Conservation (phyloP, 345 rosid species). For the Melastoma malabathricum region DNA sequence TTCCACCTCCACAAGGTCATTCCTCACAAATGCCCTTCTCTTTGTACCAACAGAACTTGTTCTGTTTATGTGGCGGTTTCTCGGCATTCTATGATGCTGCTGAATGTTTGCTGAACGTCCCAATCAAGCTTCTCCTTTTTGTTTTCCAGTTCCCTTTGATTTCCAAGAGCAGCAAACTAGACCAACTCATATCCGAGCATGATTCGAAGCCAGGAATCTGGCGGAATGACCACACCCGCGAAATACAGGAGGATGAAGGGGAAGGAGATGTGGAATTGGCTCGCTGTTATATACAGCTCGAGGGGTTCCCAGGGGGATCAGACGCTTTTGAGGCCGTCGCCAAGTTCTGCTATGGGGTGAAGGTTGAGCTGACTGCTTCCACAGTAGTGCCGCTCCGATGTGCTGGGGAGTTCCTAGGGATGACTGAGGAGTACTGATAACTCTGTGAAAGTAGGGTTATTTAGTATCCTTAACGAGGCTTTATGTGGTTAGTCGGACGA, state of each 20-base stretch:
- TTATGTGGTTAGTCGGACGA: too few species aligned
- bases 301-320: slow-evolving; percentile 83
- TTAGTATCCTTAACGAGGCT: too few species aligned
- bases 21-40: not conserved
- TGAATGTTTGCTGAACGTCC: not conserved
- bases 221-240: not conserved
- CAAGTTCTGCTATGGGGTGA: slow-evolving; percentile 93
- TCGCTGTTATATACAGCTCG: slow-evolving; percentile 36
- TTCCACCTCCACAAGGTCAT: slow-evolving; percentile 90
- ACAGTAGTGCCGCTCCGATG: slow-evolving; percentile 72
- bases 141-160: slow-evolving; percentile 67
- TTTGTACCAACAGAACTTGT: not conserved
- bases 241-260: slow-evolving; percentile 10
- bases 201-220: slow-evolving; percentile 21
- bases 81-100: too few species aligned
- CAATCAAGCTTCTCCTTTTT: not conserved
- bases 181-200: slow-evolving; percentile 59
- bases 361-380: slow-evolving; percentile 54
- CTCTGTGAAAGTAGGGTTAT: too few species aligned
- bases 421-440: slow-evolving; percentile 81
- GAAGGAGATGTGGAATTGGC: slow-evolving; percentile 21
- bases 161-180: slow-evolving; percentile 78
- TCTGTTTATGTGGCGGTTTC: too few species aligned
- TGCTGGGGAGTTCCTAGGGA: slow-evolving; percentile 76
- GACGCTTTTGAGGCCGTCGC: slow-evolving; percentile 77